Percentiles rank a stretch among this genome's conserved stretches.
Conservation (phyloP, 2,329 filamentous ascomycete species). For the Zymoseptoria passerinii region DNA sequence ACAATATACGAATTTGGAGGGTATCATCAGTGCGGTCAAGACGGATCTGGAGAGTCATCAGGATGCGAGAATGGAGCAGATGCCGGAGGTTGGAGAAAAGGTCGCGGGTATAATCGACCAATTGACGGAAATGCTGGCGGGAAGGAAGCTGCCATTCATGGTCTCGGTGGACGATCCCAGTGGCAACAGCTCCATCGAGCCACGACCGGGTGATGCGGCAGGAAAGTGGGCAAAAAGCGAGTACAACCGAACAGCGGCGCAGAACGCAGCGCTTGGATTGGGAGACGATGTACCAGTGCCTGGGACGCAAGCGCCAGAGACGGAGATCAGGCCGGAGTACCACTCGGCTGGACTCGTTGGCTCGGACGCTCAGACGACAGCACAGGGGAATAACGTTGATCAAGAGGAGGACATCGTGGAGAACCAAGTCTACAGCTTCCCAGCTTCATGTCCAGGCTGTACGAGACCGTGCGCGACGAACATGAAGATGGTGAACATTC, state of each 20-base stretch:
- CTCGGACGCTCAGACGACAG: constrained; percentile 6
- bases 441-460: constrained; percentile 85
- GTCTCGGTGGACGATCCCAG: constrained; percentile 82
- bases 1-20: constrained; percentile 89
- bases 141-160: constrained; percentile 77
- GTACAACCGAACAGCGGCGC: constrained; percentile 71
- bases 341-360: constrained; percentile 38
- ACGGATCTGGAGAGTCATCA: constrained; percentile 77
- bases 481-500: constrained; percentile 98
- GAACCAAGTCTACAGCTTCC: constrained; percentile 88
- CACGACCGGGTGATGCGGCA: constrained; percentile 64
- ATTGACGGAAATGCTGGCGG: constrained; percentile 67
- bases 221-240: constrained; percentile 85
- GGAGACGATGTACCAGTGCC: constrained; percentile 37
- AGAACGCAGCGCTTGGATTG: constrained; percentile 80
- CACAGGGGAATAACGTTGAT: constrained; percentile 35
- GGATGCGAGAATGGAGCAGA: constrained; percentile 66
- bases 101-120: constrained; percentile 67
- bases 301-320: constrained; percentile 44
- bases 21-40: constrained; percentile 68
- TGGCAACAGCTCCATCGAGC: constrained; percentile 94
- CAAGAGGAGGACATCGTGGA: constrained; percentile 69
- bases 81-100: constrained; percentile 70
- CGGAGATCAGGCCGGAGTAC: constrained; percentile 48
- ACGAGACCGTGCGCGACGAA: constrained; percentile 78